Base-by-base conservation (phyloP, 2,329 filamentous ascomycete species). In the Calonectria hawksworthii region DNA sequence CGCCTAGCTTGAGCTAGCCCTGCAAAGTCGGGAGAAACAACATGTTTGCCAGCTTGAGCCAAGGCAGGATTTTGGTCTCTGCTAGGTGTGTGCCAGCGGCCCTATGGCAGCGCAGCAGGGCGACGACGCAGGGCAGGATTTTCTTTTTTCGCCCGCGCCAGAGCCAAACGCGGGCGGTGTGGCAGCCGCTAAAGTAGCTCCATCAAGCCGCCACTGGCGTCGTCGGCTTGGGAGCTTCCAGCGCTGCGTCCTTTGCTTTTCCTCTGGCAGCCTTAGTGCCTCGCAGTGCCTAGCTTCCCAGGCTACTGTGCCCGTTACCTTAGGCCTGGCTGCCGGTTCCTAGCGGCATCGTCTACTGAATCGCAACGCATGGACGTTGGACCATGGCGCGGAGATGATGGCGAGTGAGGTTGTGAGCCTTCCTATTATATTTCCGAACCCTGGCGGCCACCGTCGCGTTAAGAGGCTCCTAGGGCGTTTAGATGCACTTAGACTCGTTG, bases 111-210 rank as follows among this genome's bases (percentile, higher is more conserved):
- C 2, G 56, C 56, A 63, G 36, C 54, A 59, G 21, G 54, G 32
- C 54, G 34, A 30, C 23, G 36, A 28, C 21, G 56, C 56, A 50
- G 34, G 70, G 54, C 64, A 59, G 41, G 23, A 68, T 61, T 80
- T 79, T 74, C 73, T 79, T 80, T 75, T 80, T 72, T 78, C 74
- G 77, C 32, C 65, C 61, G 74, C 76, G 75, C 74, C 72, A 81
- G 72, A 72, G 59, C 65, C 78, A 79, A 79, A 75, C 77, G 79
- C 79, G 77, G 78, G 78, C 80, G 79, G 80, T 80, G 78, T 80
- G 76, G 74, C 74, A 77, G 68, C 68, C 74, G 77, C 72, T 76
- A 76, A 66, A 21, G 67, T 75, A 74, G 77, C 75, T 65, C 77
- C 63, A 23, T 63, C 23, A 59, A 63, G 44, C 71, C 69, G 56